Evolutionary conservation across 2,329 filamentous ascomycete species (phyloP), one percentile per base, ranked within the genome.

Genomic region (Alternaria burnsii): DNA sequence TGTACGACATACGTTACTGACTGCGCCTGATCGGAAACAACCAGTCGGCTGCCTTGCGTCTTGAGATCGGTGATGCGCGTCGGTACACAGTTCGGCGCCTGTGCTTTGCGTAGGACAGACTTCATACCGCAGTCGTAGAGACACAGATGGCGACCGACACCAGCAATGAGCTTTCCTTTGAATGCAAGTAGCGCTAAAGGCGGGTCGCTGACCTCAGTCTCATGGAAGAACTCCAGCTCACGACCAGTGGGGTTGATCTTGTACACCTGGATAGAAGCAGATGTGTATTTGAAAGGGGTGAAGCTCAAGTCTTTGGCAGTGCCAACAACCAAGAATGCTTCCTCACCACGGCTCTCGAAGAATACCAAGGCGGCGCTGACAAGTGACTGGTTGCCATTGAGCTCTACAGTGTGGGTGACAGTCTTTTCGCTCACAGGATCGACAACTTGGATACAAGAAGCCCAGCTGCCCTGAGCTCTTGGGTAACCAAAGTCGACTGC

Each of bases 121-220:
- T 91, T 90, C 85, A 97, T 91, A 65, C 96, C 95, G 14, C 98
- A 87, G 74, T 99, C 96, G 74, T 97, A 99, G 47, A 97, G 87
- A 54, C 92, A 88, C 24, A 99, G 81, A 34, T 91, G 88, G 69
- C 90, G 89, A 56, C 94, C 94, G 48, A 97, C 86, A 46, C 94
- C 95, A n/a, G 91, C 91, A 3, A 96, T 82, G 0, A 99, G 84
- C 66, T 91, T 91, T 30, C 96, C 96, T 77, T 98, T 94, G 83
- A 99, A 99, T 3, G 88, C 85, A n/a, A 95, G 83, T 16, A 99
- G 84, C n/a, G 95, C 94, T 71, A 93, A 88, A 1, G 96, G 93
- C 2, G 94, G 94, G 66, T 93, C 89, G 67, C 96, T 92, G 7
- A 97, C 87, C 72, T 93, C 93, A 0, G 96, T 99, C 79, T 97